These are phyloP conservation scores for Ensete ventricosum DNA, from an alignment of 176 grass and related monocot genomes.

Conservation along the genomic window DNA sequence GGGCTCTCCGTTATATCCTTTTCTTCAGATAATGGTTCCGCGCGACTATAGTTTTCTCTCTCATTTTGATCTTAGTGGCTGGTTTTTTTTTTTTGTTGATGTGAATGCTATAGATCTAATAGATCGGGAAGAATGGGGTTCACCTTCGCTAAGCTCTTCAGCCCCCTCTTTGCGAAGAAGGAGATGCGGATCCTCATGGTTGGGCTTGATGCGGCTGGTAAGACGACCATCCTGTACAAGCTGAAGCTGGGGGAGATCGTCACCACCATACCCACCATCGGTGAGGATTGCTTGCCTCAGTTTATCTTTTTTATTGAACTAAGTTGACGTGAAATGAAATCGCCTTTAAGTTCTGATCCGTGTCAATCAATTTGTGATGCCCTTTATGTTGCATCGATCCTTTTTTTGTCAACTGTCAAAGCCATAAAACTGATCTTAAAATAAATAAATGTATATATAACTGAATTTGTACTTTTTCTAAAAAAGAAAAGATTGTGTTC, in stretches of 20 bases:
- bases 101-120: background rate
- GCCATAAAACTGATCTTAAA: background rate
- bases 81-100: background rate
- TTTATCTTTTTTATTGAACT: background rate
- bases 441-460: too few species aligned
- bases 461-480: too few species aligned
- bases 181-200: constrained; percentile 84
- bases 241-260: constrained; percentile 81
- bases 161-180: constrained; percentile 68
- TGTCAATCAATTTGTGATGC: background rate
- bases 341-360: background rate
- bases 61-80: background rate
- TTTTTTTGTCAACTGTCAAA: background rate
- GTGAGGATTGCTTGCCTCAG: constrained; percentile 20
- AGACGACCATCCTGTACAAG: constrained; percentile 81
- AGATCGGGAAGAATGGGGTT: constrained; percentile 50
- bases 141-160: constrained; percentile 70
- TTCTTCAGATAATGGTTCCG: background rate
- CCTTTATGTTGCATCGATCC: background rate
- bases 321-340: too few species aligned
- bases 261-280: constrained; percentile 71
- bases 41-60: background rate
- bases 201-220: constrained; percentile 72
- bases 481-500: too few species aligned
- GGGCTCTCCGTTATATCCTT: background rate